Base-by-base conservation (phyloP, 371 early-diverging fungal species). In the Saksenaea oblongispora region DNA sequence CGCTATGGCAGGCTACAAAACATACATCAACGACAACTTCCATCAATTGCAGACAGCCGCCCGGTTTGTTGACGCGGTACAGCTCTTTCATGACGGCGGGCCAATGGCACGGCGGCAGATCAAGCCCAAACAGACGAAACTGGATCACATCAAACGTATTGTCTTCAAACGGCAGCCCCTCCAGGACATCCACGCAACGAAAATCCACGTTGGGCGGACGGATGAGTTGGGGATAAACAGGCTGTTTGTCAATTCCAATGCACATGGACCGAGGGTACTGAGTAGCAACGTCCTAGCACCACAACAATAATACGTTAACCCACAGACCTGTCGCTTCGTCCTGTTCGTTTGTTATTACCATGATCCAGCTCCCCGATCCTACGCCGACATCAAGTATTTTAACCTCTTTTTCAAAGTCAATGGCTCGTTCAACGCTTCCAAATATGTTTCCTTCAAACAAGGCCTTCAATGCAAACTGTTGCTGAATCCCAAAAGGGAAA, bases 81-180 rank as follows among this genome's bases (percentile, higher is more conserved):
- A 66, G 9, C 35, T 66, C 61, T 51, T 26, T 66, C 26, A 61
- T 47, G 13, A 60, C 63, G n/a, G 9, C 17, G 13, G 56, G 39
- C 69, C 69, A 68, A 26, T 68, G 61, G 27, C 26, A 11, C 9
- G 37, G 18, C 24, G 37, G 53, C n/a, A 68, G 59, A 8, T 56
- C 60, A 2, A 61, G 31, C 8, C 37, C 61, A 27, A 68, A 31
- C 34, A 56, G 35, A 15, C 63, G 35, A 39, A 59, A 39, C 41
- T 68, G 69, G 2, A 68, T 53, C 35, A 60, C 41, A 57, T 69
- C 65, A 51, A 69, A 69, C 14, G 58, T 36, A 56, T 69, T 27
- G 41, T 61, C 34, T 26, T 60, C 31, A 62, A 56, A 69, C 5
- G 70, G 65, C 15, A 69, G 24, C 9, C 65, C 58, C 11, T 69